Conservation (phyloP, 192 early-diverging fungal species). For the Dimargaris xerosporica region DNA sequence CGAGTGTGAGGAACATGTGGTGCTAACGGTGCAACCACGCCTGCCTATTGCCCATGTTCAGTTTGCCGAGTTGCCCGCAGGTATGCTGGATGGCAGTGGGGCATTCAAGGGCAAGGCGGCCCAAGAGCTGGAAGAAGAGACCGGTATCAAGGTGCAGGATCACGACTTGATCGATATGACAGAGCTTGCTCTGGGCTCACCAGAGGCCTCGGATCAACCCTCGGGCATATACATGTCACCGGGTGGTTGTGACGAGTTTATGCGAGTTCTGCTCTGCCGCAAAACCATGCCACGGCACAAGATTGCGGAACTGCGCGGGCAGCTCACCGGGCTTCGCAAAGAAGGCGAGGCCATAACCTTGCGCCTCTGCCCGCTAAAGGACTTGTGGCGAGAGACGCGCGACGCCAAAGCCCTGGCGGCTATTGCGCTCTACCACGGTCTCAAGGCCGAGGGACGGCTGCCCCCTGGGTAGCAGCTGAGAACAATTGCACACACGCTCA, state of each 20-base stretch:
- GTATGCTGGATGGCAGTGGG: slow-evolving; percentile 65
- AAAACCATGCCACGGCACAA: slow-evolving; percentile 35
- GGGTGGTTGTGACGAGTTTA: slow-evolving; percentile 68
- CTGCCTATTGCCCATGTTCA: slow-evolving; percentile 42
- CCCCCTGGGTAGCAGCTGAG: too few relatives aligned
- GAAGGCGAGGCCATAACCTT: slow-evolving; percentile 66
- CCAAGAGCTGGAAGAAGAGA: slow-evolving; percentile 69
- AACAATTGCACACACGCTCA: too few relatives aligned
- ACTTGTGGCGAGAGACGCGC: slow-evolving; percentile 43
- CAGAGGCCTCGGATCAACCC: slow-evolving; percentile 1
- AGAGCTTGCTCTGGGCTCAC: slow-evolving; percentile 28
- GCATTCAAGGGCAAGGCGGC: slow-evolving; percentile 64
- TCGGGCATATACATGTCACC: slow-evolving; percentile 51
- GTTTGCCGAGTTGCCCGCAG: slow-evolving; percentile 65
- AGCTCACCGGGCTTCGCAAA: slow-evolving; percentile 47
- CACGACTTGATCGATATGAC: slow-evolving; percentile 53
- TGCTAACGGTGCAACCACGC: slow-evolving; percentile 61
- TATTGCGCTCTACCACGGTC: slow-evolving; percentile 31
- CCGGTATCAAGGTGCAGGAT: slow-evolving; percentile 45
- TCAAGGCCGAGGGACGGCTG: background rate
- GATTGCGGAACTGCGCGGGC: slow-evolving; percentile 40
- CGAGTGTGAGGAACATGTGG: slow-evolving; percentile 30
- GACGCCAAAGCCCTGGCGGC: slow-evolving; percentile 61
- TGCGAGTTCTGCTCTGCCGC: slow-evolving; percentile 51
- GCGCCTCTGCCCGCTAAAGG: slow-evolving; percentile 40